Evolutionary conservation across 768 basidiomycete genomes (phyloP), one percentile per base, ranked within the genome.

Genomic region (Lactarius deliciosus): DNA sequence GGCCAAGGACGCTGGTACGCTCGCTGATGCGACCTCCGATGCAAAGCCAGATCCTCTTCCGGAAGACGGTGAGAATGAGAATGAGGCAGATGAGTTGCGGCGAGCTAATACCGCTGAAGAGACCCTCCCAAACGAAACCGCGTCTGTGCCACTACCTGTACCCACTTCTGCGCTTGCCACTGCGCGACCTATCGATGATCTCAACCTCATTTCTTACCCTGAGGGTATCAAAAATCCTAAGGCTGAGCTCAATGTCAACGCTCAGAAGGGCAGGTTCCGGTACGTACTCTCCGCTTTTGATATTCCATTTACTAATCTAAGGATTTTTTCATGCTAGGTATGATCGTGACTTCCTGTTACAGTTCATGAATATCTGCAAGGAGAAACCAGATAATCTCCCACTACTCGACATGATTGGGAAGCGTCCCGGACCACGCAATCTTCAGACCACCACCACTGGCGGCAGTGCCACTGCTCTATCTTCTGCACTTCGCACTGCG

Each of bases 261-360:
- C 88, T 8, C 86, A 88, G 77, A 86, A 92, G 64, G 94, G 94
- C 72, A 96, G 94, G 77, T 96, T 94, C 81, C 86, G 89, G 92
- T 92, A 77, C 66, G 72, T 72, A 28, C 25, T 32, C 34, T 30
- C 3, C 32, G 60, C 40, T 62, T 13, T 57, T 41, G 45, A 53
- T 20, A n/a, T 45, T n/a, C 2, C 5, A 6, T 18, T 41, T 69
- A n/a, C n/a, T n/a, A 34, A 5, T 32, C 63, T 40, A 16, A 40
- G 36, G 2, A 38, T 34, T 41, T 38, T 50, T 28, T 32, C 61
- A 16, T 58, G 32, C 16, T 68, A 94, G 96, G 73, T 99, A 99
- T 75, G 94, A 98, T 76, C 94, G 96, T 43, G 94, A 96, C 22
- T 99, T 99, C 86, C 84, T 99, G 30, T 78, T 99, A 66, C 96